Conservation (phyloP, 1,139 yeast genomes). For the Torulaspora globosa region DNA sequence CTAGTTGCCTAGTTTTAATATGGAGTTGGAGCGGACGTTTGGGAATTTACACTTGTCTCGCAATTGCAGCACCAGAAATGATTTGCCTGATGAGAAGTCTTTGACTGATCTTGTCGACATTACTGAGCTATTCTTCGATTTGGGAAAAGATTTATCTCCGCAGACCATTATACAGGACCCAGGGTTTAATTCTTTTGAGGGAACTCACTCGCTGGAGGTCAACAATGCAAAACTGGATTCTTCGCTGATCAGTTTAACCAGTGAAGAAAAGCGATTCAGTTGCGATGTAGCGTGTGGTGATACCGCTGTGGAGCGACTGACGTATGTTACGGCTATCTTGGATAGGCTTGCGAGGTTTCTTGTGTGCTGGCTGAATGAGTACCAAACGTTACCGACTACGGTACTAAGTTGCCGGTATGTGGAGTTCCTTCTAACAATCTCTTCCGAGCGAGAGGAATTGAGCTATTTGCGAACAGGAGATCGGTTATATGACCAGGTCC, state of each 20-base stretch:
- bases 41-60: conserved; percentile 1
- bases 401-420: conserved; percentile 63
- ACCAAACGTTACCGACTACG: conserved; percentile 55
- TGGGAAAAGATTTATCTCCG: conserved; percentile 38
- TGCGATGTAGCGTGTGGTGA: conserved; percentile 22
- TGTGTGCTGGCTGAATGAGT: conserved; percentile 60
- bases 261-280: conserved; percentile 40
- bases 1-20: not conserved
- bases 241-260: conserved; percentile 46
- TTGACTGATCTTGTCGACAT: conserved; percentile 42
- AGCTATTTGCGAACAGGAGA: conserved; percentile 28
- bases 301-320: conserved; percentile 31
- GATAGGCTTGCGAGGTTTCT: conserved; percentile 45
- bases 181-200: conserved; percentile 59
- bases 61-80: not conserved
- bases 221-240: conserved; percentile 62
- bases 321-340: conserved; percentile 45
- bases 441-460: conserved; percentile 26
- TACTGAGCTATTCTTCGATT: conserved; percentile 41
- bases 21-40: conserved; percentile 4
- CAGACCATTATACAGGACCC: conserved; percentile 50
- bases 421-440: conserved; percentile 49
- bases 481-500: conserved; percentile 45
- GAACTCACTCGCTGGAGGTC: conserved; percentile 70
- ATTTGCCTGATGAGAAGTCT: conserved; percentile 1